Evolutionary conservation across 208 protist species (phyloP), one percentile per base, ranked within the genome.

Genomic region (Leishmania gerbilli): DNA sequence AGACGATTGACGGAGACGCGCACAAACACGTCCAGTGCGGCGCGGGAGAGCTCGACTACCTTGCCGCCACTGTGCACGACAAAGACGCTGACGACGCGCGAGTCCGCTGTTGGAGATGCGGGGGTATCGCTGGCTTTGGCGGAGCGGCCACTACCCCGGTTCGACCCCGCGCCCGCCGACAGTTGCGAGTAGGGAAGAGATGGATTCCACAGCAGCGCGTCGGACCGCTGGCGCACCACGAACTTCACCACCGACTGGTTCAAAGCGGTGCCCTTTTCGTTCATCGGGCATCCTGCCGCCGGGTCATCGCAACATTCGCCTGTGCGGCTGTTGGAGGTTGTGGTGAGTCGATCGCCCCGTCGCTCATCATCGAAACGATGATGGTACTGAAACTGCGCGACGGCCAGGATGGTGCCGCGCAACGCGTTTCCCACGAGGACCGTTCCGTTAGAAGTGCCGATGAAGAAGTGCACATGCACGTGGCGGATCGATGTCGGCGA

Each of bases 361-460:
- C 67, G n/a, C 42, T 79, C 74, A 37, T 67, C 71, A 53, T 65
- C 45, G 55, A 85, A 74, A 64, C 68, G 53, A 67, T 82, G 76
- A 60, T 84, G 83, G 27, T 84, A 74, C 78, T 92, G 88, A 81
- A 95, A 97, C 85, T 91, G 91, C 21, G 90, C 91, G 15, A 95
- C 72, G 40, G 84, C 87, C 55, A 97, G 80, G 42, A 97, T 93
- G 60, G 92, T 93, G 67, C 88, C 92, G 56, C 89, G 88, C 34
- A 97, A 79, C 7, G 94, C 94, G 82, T 97, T 95, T 77, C 90
- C 93, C 9, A 95, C 72, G 17, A 97, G 76, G 11, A 97, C 86
- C 6, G 90, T 95, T 47, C 94, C 94, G 64, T 92, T 93, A 31
- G 85, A 91, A 7, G 94, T 97, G 47, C 94, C 94, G 81, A 97